Evolutionary conservation across 2,329 filamentous ascomycete genomes (phyloP), one percentile per base, ranked within the genome.

Genomic region (Endoconidiophora laricicola): DNA sequence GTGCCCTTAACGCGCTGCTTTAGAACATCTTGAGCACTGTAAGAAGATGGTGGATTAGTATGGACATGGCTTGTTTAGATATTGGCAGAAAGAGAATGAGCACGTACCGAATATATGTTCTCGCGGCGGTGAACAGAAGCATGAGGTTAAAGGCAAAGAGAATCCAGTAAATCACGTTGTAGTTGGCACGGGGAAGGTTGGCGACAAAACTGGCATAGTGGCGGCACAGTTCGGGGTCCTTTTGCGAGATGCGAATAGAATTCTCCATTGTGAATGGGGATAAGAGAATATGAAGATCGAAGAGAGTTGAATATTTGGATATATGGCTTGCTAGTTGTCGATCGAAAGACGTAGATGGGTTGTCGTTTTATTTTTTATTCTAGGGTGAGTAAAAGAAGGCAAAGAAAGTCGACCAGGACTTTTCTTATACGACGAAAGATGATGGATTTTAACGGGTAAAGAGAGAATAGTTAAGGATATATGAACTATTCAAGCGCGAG

Each of bases 121-220:
- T 67, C 1, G 70, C 69, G 6, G 65, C 64, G 10, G 67, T 52
- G 47, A 69, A 72, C 23, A 73, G 61, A 14, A 72, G 57, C 6
- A 66, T 44, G 0, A 72, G 55, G 48, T 71, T 70, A 16, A 62
- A 57, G 22, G 64, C 55, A 55, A 72, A 73, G 46, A 73, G 53
- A 9, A 58, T 55, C 69, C 69, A 73, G 59, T 70, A 73, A 22
- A 72, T 60, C 10, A 65, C 56, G 54, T 68, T 66, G 53, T 70
- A 70, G 55, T 71, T 61, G 57, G 60, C 59, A 47, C 65, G 57
- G 9, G 61, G 62, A 53, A 72, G 58, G 52, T 66, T 58, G 4
- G 64, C 59, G 24, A 69, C 67, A 56, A 72, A 72, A 41, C 61
- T 57, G 36, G 69, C 70, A 56, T 69, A 69, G 39, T 61, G 56